These are phyloP conservation scores for Ustilago crameri DNA, from an alignment of 1,284 basidiomycete genomes.

Conservation along the genomic window DNA sequence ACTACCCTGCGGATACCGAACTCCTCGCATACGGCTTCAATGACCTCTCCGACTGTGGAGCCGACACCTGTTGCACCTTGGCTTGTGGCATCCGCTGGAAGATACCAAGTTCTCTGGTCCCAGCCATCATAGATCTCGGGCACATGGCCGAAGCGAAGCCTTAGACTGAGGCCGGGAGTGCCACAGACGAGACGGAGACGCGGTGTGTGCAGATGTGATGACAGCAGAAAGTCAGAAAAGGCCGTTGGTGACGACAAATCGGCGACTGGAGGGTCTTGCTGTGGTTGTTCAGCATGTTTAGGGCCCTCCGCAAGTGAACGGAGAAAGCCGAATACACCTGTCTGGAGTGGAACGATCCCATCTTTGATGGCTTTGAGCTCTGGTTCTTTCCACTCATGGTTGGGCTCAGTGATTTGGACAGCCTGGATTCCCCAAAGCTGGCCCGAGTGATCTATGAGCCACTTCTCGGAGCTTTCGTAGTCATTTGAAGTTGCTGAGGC, in stretches of 20 bases:
- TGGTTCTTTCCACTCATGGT: constrained; percentile 51
- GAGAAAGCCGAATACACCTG: constrained; percentile 70
- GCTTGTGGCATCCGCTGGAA: constrained; percentile 40
- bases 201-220: constrained; percentile 77
- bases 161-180: constrained; percentile 74
- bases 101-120: constrained; percentile 41
- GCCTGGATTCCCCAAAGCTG: constrained; percentile 53
- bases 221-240: constrained; percentile 76
- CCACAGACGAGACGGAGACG: constrained; percentile 75
- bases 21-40: constrained; percentile 74
- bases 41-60: constrained; percentile 40
- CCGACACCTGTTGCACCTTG: constrained; percentile 37
- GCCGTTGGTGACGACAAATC: constrained; percentile 69
- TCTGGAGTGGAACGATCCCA: constrained; percentile 33
- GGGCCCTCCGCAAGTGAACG: constrained; percentile 74
- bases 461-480: constrained; percentile 45
- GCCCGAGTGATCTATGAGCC: constrained; percentile 51
- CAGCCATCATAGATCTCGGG: constrained; percentile 78
- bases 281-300: constrained; percentile 80
- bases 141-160: constrained; percentile 76
- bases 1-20: constrained; percentile 76
- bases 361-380: constrained; percentile 48
- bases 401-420: constrained; percentile 39
- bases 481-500: constrained; percentile 34
- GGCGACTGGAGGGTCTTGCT: constrained; percentile 81